Evolutionary conservation across 2,329 filamentous ascomycete genomes (phyloP).

Genomic region (Hypoxylon rubiginosum): DNA sequence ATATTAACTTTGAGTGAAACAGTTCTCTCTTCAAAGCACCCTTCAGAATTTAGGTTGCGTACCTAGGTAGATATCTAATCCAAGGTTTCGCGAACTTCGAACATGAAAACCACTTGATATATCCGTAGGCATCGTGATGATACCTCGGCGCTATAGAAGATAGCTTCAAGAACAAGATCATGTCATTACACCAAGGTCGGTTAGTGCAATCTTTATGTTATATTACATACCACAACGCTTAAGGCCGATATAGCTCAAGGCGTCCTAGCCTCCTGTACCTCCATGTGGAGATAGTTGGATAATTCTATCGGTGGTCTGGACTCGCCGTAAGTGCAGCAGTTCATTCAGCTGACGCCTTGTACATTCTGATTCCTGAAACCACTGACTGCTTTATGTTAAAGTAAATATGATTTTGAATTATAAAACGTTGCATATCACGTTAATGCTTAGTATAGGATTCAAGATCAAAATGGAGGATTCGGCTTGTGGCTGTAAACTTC

Average conservation of each 20-base stretch:
- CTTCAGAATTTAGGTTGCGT: neutral
- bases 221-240: neutral
- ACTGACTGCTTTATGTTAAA: no score
- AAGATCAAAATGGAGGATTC: neutral
- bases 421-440: neutral
- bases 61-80: no score
- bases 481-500: neutral
- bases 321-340: neutral
- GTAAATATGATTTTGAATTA: neutral
- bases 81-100: no score
- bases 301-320: neutral
- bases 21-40: neutral
- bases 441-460: neutral
- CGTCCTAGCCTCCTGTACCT: neutral
- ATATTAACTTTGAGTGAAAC: neutral
- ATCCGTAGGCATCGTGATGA: neutral
- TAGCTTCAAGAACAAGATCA: neutral
- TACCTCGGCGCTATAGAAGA: neutral
- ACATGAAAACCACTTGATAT: neutral
- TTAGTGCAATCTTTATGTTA: neutral
- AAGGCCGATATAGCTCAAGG: neutral
- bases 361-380: no score
- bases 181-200: neutral
- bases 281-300: conserved; percentile 5
- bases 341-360: no score